Evolutionary conservation across 768 basidiomycete species (phyloP), one percentile per base, ranked within the genome.

Genomic region (Tricholoma matsutake): DNA sequence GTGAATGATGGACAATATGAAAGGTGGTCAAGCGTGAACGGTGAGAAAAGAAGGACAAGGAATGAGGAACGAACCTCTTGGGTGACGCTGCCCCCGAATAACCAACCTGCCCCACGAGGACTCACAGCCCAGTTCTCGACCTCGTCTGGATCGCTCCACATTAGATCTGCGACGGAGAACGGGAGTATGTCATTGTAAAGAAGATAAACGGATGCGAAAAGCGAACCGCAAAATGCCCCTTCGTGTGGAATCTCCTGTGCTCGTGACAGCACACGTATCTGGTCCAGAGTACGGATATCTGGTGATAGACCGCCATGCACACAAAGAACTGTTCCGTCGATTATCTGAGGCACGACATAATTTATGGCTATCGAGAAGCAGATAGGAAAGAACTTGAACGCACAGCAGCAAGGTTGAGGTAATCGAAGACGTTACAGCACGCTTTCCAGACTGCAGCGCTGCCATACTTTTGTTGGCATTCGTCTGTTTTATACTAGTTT

Each of bases 171-270:
- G 29, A 18, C 11, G 47, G 13, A 43, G 51, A 18, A 25, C 57
- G 29, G 45, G 29, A 37, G 39, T 8, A 31, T 61, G 16, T 10
- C n/a, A 45, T 4, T 47, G 16, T 1, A 43, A 6, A 11, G 32
- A 29, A 52, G 25, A n/a, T n/a, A 47, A 1, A 31, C 20, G 54
- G 31, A 28, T 32, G n/a, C 22, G 25, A 43, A 32, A 22, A 49
- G 52, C 43, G 14, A 67, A 88, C 90, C 90, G 66, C 96, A 98
- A 79, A 98, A 98, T 7, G 96, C 91, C n/a, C 96, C 96, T 72
- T 98, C 96, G 72, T 98, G 96, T 2, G 96, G 96, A 51, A 98
- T 96, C 73, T 98, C 96, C 69, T 98, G 95, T n/a, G 94, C 92
- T 58, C 96, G 81, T 3, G 94, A 92, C 45, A 98, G 79, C 5